Evolutionary conservation across 768 basidiomycete species (phyloP), one percentile per base, ranked within the genome.

Genomic region (Hericium alpestre): DNA sequence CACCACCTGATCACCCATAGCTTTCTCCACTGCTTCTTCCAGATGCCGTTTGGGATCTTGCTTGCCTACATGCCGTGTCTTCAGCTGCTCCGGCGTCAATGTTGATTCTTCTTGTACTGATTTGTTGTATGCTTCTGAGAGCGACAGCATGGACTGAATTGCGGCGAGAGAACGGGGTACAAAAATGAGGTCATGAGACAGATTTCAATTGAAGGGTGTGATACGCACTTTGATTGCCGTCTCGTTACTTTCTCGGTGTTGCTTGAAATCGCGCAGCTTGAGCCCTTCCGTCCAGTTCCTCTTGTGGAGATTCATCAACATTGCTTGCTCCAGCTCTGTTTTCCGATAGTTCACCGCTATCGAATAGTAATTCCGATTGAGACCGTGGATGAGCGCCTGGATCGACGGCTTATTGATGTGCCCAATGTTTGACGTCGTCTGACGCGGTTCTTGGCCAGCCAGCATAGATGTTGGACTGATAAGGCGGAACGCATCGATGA

Each of bases 391-490:
- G 62, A 97, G 82, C 52, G 93, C 93, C 72, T 98, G 96, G 67
- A 99, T 98, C 57, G 90, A 91, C n/a, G 96, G 96, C 71, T 98
- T 97, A 71, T 97, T 95, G 72, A 99, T 90, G 67, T 97, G 94
- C 2, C 96, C 96, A 60, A 98, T 94, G 67, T 99, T 99, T 49
- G 90, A 93, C 15, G 96, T 99, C 55, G 93, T 95, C 71, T 98
- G 96, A 23, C 96, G 82, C 11, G 93, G 91, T 73, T 99, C 96
- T 56, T 90, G 86, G 53, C 96, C 96, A 57, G 87, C 78, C 60
- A 96, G 84, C 59, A 97, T 86, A 48, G 85, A 79, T 65, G 91
- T 84, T 18, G 94, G 93, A 68, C 89, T 90, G 73, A 99, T 98
- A 48, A 93, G 86, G 58, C 96, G 87, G 79, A 99, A 99, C 2